phyloP scores from a whole-genome alignment of 75 land plant species.

The Cupressus sempervirens region DNA sequence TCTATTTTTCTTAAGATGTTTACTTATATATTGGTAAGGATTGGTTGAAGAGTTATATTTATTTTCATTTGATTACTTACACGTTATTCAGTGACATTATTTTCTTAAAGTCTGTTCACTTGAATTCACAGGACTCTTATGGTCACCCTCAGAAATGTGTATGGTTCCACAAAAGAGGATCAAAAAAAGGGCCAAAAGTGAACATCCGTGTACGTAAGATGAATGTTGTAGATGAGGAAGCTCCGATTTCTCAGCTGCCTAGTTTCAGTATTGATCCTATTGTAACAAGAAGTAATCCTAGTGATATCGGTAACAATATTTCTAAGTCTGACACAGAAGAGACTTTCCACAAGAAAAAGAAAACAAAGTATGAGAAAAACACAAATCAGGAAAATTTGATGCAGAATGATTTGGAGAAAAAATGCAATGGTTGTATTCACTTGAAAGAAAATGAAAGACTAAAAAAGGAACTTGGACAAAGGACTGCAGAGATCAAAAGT shows the following conservation, averaged over 20 bases:
- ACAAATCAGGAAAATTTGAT: neutral
- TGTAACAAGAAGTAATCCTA: conserved; percentile 23
- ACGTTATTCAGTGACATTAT: neutral
- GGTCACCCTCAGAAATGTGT: conserved; percentile 40
- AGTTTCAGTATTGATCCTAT: neutral
- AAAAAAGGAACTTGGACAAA: conserved; percentile 22
- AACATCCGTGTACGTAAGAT: conserved; percentile 30
- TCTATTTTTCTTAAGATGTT: neutral
- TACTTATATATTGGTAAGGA: neutral
- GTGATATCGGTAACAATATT: neutral
- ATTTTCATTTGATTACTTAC: neutral
- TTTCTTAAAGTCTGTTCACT: neutral
- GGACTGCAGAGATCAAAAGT: conserved; percentile 28
- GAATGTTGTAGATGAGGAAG: conserved; percentile 8
- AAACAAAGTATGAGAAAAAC: neutral
- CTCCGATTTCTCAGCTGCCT: neutral
- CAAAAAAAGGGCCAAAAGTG: conserved; percentile 14
- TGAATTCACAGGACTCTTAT: conserved; percentile 22
- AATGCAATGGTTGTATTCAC: conserved; percentile 19
- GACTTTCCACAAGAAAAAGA: neutral
- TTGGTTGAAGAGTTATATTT: neutral
- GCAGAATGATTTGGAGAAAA: conserved; percentile 2
- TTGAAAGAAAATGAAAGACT: conserved; percentile 31
- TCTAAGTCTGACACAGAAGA: neutral
- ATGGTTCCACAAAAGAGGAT: conserved; percentile 10